Evolutionary conservation across 192 early-diverging fungal genomes (phyloP).

Genomic region (Coemansia erecta): DNA sequence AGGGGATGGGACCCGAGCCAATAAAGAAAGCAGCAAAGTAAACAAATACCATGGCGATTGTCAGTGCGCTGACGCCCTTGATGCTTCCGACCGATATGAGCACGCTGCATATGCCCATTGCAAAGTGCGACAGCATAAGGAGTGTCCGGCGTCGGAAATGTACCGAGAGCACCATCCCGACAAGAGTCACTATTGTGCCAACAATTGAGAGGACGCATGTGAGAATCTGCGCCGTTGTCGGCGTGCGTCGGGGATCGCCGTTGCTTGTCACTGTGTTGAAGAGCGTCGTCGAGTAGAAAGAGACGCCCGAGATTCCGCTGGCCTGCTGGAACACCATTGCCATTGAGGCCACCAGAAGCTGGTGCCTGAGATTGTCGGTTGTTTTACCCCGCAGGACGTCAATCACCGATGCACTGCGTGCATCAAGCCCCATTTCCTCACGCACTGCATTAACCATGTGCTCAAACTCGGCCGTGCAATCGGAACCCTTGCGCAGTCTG

Average conservation of each 20-base stretch:
- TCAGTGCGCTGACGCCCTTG: conserved; percentile 40
- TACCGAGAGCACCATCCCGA: conserved; percentile 57
- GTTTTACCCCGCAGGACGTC: conserved; percentile 55
- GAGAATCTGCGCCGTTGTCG: conserved; percentile 39
- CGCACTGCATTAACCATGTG: conserved; percentile 53
- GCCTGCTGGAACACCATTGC: conserved; percentile 74
- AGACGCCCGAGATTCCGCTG: conserved; percentile 74
- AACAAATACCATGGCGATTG: conserved; percentile 62
- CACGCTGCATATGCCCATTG: conserved; percentile 58
- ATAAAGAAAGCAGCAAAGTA: conserved; percentile 68
- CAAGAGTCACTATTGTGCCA: conserved; percentile 19
- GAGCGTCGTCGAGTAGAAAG: conserved; percentile 76
- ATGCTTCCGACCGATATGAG: conserved; percentile 61
- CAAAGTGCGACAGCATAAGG: conserved; percentile 60
- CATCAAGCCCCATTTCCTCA: conserved; percentile 12
- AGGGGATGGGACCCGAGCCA: conserved; percentile 77
- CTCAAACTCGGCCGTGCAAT: conserved; percentile 58
- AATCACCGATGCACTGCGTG: conserved; percentile 39
- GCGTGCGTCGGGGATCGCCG: conserved; percentile 6
- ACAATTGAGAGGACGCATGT: conserved; percentile 26
- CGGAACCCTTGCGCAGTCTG: conserved; percentile 49
- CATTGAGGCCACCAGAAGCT: conserved; percentile 60
- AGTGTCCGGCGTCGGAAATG: conserved; percentile 64
- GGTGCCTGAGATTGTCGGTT: conserved; percentile 55
- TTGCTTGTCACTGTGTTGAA: conserved; percentile 50